phyloP scores from a whole-genome alignment of 176 grass and related monocot species.

The Raddia guianensis region DNA sequence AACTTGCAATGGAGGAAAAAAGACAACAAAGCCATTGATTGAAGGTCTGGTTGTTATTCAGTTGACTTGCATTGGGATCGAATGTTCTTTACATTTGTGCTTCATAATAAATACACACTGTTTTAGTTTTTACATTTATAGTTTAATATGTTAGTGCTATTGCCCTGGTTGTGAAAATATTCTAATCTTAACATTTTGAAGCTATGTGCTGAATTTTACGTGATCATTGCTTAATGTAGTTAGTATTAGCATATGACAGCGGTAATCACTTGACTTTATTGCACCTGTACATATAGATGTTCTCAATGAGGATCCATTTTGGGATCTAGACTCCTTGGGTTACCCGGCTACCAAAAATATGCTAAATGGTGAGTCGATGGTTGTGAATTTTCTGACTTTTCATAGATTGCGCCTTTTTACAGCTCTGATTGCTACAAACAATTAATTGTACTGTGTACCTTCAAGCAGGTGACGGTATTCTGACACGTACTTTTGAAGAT shows the following conservation, averaged over 20 bases:
- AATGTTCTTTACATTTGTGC: too few species aligned
- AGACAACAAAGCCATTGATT: too few species aligned
- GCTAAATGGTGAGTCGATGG: neutral
- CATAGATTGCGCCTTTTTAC: neutral
- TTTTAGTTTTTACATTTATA: too few species aligned
- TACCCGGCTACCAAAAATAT: neutral
- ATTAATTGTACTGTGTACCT: constrained; percentile 1
- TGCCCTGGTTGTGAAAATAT: neutral
- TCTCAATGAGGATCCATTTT: neutral
- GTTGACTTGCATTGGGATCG: too few species aligned
- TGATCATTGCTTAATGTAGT: neutral
- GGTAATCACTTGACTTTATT: neutral
- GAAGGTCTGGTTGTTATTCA: too few species aligned
- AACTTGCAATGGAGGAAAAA: too few species aligned
- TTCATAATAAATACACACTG: too few species aligned
- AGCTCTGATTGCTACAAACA: neutral
- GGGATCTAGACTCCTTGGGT: constrained; percentile 4
- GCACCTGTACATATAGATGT: neutral
- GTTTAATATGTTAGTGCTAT: too few species aligned
- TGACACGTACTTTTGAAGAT: constrained; percentile 23
- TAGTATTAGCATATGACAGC: neutral
- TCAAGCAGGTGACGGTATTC: constrained; percentile 15
- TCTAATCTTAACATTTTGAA: neutral
- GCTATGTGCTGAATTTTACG: neutral
- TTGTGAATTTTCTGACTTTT: neutral